These are phyloP conservation scores for Acacia acuminata DNA, from an alignment of 306 rosid genomes.

Conservation along the genomic window DNA sequence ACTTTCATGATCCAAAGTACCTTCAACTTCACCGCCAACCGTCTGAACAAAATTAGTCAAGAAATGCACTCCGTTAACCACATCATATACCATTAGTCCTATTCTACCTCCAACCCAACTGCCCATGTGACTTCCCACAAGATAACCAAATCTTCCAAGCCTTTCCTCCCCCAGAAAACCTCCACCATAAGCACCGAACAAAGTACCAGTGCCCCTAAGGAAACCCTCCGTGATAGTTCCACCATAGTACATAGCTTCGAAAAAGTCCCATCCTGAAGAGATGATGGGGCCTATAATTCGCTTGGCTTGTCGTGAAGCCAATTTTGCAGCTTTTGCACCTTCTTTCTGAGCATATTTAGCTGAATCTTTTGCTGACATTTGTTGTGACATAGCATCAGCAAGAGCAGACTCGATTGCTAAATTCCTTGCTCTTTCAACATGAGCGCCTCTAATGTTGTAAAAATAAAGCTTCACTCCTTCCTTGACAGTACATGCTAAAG, in stretches of 20 bases:
- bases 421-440: constrained; percentile 62
- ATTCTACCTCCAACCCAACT: constrained; percentile 95
- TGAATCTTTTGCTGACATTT: constrained; percentile 50
- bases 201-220: constrained; percentile 75
- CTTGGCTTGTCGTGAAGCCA: constrained; percentile 61
- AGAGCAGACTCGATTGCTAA: constrained; percentile 55
- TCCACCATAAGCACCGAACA: constrained; percentile 69
- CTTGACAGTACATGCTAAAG: constrained; percentile 71
- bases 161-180: constrained; percentile 75
- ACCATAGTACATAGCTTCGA: constrained; percentile 83
- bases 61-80: constrained; percentile 71
- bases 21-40: constrained; percentile 36
- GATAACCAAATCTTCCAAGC: constrained; percentile 85
- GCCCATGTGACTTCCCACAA: constrained; percentile 83
- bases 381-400: constrained; percentile 56
- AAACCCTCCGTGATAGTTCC: constrained; percentile 70
- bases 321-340: constrained; percentile 80
- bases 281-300: constrained; percentile 74
- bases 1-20: constrained; percentile 32
- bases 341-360: constrained; percentile 61
- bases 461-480: constrained; percentile 78
- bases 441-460: constrained; percentile 69
- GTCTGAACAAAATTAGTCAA: constrained; percentile 48
- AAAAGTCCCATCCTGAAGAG: constrained; percentile 92
- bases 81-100: constrained; percentile 83